Conservation (phyloP, 306 rosid species). For the Pyrus pyrifolia region DNA sequence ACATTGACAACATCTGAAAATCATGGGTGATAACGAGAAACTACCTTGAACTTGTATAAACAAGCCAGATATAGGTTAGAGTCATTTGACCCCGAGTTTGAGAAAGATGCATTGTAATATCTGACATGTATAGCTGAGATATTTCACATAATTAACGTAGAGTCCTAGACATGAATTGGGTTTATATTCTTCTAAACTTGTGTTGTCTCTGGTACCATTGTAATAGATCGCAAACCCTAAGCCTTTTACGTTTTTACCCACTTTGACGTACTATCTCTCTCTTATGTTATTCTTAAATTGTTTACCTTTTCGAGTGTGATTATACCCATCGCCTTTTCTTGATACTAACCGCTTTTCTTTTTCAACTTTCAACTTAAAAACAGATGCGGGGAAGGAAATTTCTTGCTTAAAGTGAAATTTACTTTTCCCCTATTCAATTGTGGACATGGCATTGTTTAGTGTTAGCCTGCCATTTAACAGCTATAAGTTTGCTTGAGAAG, state of each 20-base stretch:
- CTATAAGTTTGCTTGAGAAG: slow-evolving; percentile 17
- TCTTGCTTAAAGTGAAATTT: neutral
- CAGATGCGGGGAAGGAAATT: neutral
- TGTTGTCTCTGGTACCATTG: neutral
- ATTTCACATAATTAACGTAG: neutral
- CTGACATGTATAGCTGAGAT: neutral
- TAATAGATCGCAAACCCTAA: neutral
- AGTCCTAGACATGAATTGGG: too few species aligned
- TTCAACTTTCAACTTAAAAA: neutral
- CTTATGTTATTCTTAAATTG: neutral
- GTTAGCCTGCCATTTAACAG: neutral
- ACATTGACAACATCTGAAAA: neutral
- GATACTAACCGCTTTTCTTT: neutral
- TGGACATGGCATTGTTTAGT: neutral
- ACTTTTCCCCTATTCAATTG: neutral
- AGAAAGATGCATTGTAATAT: neutral
- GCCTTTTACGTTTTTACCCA: neutral
- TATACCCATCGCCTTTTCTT: neutral
- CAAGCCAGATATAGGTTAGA: neutral
- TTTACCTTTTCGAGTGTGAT: neutral
- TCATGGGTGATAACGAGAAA: neutral
- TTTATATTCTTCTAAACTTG: too few species aligned
- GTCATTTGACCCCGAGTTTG: neutral
- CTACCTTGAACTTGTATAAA: neutral
- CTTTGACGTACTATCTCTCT: neutral